Conservation (phyloP, 2,329 filamentous ascomycete species). For the Juglanconis sp. region DNA sequence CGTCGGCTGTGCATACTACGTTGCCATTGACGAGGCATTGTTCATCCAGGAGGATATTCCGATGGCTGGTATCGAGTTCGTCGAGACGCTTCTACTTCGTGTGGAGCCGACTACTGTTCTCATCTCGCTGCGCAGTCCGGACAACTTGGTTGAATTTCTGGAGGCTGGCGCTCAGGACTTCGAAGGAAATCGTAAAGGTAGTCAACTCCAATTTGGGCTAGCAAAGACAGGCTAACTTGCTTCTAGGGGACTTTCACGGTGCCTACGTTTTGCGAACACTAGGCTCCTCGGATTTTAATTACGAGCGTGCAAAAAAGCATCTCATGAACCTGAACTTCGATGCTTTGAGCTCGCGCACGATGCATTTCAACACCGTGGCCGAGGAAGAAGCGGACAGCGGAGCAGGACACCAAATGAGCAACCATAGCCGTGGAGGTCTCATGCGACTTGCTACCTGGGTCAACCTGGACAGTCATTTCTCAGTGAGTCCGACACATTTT, state of each 20-base stretch:
- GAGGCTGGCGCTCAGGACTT: slow-evolving; percentile 31
- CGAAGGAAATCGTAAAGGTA: slow-evolving; percentile 26
- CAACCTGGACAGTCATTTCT: slow-evolving; percentile 69
- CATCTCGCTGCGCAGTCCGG: slow-evolving; percentile 45
- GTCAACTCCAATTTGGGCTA: neutral
- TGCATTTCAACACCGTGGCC: slow-evolving; percentile 51
- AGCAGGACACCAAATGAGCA: slow-evolving; percentile 39
- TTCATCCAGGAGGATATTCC: slow-evolving; percentile 75
- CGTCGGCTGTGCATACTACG: slow-evolving; percentile 82
- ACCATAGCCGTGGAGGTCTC: slow-evolving; percentile 43
- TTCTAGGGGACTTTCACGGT: slow-evolving; percentile 34
- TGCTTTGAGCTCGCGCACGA: slow-evolving; percentile 45
- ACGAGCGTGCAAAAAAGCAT: slow-evolving; percentile 63
- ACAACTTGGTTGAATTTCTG: slow-evolving; percentile 36
- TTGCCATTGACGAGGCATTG: slow-evolving; percentile 65
- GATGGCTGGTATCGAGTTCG: slow-evolving; percentile 63
- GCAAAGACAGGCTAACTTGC: neutral
- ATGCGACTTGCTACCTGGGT: slow-evolving; percentile 68
- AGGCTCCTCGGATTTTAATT: slow-evolving; percentile 69
- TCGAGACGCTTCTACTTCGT: slow-evolving; percentile 59
- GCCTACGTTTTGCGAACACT: slow-evolving; percentile 61
- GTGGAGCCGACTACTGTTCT: slow-evolving; percentile 55
- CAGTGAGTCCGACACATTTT: slow-evolving; percentile 44
- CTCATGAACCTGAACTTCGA: slow-evolving; percentile 57
- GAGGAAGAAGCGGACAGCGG: slow-evolving; percentile 35